Base-by-base conservation (phyloP, 306 rosid genomes). In the Dicorynia guianensis region DNA sequence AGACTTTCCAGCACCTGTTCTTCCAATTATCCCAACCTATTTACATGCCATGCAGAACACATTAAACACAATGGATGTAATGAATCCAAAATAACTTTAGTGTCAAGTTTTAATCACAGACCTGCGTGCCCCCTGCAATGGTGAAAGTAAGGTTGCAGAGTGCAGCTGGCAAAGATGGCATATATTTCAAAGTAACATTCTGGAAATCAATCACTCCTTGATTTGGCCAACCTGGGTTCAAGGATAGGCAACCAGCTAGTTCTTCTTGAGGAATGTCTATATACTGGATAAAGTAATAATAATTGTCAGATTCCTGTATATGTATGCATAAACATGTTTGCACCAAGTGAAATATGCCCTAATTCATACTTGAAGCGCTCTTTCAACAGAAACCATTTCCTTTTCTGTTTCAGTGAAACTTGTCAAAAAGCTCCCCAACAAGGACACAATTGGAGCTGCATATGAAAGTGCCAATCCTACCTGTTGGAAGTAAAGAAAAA, bases 1-100 rank as follows among this genome's bases (percentile, higher is more conserved):
- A 77, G 98, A 95, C 78, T 95, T 94, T 80, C 98, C 97, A 69
- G 98, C 98, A 46, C 98, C 97, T 19, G 97, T 95, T 83, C 98
- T 95, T 75, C 97, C 98, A 77, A 95, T 85, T 71, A 95, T 83
- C 63, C 98, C 98, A 61, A 95, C 93, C 96, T 95, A 86, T 60
- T 76, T 62, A 52, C 78, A 63, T 77, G 63, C 69, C 76, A 74
- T 34, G 20, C 49, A 67, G 71, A 69, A 47, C 73, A 10, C 4
- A 35, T 71, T 61, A 68, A 43, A 19, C 59, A 42, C 17, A 62
- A 82, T 1, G 7, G 42, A 69, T 48, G 14, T 72, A 34, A 72
- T 44, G 55, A 43, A 52, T 57, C 48, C 46, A 71, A 58, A 39
- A 54, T 53, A 72, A 77, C 17, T 49, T 60, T 46, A 53, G 49